Percentiles rank a stretch among this genome's conserved stretches.
phyloP scores from a whole-genome alignment of 805 yeast genomes.

The Vanderwaltozyma polyspora region DNA sequence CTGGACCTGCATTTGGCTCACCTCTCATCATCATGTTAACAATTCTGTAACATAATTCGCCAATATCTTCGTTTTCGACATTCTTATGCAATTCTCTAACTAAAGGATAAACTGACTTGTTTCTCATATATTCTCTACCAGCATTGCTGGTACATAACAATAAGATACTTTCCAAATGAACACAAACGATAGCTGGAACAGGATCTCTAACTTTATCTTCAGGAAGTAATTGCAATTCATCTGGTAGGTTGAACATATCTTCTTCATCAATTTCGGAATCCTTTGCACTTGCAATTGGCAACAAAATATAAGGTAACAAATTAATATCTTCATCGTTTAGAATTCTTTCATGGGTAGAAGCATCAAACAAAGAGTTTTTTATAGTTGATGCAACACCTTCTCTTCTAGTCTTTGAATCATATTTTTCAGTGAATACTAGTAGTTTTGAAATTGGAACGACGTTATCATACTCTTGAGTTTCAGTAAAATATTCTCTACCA shows the following conservation, averaged over 20 bases:
- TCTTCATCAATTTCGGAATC: conserved; percentile 65
- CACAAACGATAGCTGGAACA: conserved; percentile 46
- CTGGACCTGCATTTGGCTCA: conserved; percentile 42
- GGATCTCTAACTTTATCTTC: conserved; percentile 73
- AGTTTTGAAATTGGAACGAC: conserved; percentile 75
- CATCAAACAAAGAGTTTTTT: conserved; percentile 78
- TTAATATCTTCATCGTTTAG: conserved; percentile 55
- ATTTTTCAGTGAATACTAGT: conserved; percentile 71
- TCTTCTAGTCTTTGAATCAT: conserved; percentile 67
- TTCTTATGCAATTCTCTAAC: conserved; percentile 76
- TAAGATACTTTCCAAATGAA: conserved; percentile 70
- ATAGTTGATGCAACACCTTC: conserved; percentile 90
- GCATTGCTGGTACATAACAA: conserved; percentile 64
- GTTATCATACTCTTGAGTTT: conserved; percentile 59
- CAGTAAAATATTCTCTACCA: conserved; percentile 71
- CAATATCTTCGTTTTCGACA: conserved; percentile 33
- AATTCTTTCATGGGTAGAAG: conserved; percentile 50
- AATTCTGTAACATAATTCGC: conserved; percentile 66
- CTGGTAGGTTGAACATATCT: conserved; percentile 80
- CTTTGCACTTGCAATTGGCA: conserved; percentile 72
- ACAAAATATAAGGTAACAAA: conserved; percentile 65
- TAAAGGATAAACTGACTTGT: conserved; percentile 74
- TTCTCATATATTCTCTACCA: conserved; percentile 67
- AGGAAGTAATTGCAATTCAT: conserved; percentile 69
- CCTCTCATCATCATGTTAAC: conserved; percentile 92